Evolutionary conservation across 768 basidiomycete species (phyloP), one percentile per base, ranked within the genome.

Genomic region (Neoboletus subvelutipes): DNA sequence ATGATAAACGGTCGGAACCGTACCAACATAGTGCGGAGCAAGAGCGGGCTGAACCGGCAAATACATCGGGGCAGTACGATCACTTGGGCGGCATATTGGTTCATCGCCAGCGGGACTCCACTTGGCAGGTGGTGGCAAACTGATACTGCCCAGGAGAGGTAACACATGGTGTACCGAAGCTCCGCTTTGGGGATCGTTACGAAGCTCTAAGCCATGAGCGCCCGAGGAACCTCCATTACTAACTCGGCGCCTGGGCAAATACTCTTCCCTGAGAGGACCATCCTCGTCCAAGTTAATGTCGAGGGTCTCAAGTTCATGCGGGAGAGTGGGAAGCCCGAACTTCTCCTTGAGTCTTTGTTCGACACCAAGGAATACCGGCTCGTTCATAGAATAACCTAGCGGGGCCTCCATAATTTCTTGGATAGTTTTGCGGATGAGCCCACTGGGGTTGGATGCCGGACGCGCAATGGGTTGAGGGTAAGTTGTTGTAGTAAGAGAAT

Each of bases 71-170:
- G 73, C 80, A 41, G 69, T 68, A 51, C 84, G 77, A 62, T 77
- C 80, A 52, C 76, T 73, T 51, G 82, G 78, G 34, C 84, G 80
- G 31, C 81, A 71, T 55, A 91, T 82, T 18, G 87, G 89, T 62
- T 90, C 90, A 63, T 89, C 88, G n/a, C 80, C 86, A 13, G 84
- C 80, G 47, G 90, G 89, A 65, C 88, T 89, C 90, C 90, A 92
- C 69, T 85, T 85, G 3, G 89, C 84, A 24, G 90, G 89, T 24
- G 89, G 87, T 45, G 88, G 88, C 18, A 90, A 68, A 13, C 64
- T 37, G 40, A 77, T 78, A 34, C 73, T 65, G 42, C 48, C 43
- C 36, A 57, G 64, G 11, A 45, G 31, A 45, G 54, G 41, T 0
- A 59, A 50, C n/a, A 61, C 60, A 37, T 40, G 58, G 29, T 57